phyloP scores from a whole-genome alignment of 2,329 filamentous ascomycete genomes.

The Cryphonectria japonica region DNA sequence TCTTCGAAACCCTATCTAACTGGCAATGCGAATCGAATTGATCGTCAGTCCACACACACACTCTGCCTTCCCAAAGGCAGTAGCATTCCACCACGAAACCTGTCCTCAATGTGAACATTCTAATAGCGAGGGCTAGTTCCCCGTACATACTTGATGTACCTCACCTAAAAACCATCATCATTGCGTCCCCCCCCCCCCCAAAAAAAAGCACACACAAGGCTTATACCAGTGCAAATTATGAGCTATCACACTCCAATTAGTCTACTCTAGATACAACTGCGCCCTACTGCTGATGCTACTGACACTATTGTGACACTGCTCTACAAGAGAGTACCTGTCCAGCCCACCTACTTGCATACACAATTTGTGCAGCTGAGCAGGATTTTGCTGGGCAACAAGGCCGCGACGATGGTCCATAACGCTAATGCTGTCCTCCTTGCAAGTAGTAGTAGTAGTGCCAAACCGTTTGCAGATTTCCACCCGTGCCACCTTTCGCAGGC shows the following conservation, averaged over 20 bases:
- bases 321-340: neutral
- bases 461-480: neutral
- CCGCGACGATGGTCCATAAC: neutral
- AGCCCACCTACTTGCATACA: neutral
- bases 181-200: neutral
- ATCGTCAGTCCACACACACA: neutral
- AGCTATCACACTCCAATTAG: neutral
- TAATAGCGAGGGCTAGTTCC: neutral
- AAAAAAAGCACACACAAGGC: neutral
- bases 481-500: neutral
- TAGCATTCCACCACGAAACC: neutral
- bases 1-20: neutral
- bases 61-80: neutral
- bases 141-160: neutral
- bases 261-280: neutral
- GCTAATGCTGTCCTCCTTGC: neutral
- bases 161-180: neutral
- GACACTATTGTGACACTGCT: neutral
- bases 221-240: neutral
- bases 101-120: neutral
- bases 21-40: neutral
- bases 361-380: neutral
- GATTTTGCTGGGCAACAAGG: neutral
- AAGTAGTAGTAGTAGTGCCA: neutral
- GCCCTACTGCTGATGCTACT: neutral